Percentiles rank a stretch among this genome's conserved stretches.
Evolutionary conservation across 352 stramenopile genomes (phyloP).

Genomic region (Phytophthora chlamydospora): DNA sequence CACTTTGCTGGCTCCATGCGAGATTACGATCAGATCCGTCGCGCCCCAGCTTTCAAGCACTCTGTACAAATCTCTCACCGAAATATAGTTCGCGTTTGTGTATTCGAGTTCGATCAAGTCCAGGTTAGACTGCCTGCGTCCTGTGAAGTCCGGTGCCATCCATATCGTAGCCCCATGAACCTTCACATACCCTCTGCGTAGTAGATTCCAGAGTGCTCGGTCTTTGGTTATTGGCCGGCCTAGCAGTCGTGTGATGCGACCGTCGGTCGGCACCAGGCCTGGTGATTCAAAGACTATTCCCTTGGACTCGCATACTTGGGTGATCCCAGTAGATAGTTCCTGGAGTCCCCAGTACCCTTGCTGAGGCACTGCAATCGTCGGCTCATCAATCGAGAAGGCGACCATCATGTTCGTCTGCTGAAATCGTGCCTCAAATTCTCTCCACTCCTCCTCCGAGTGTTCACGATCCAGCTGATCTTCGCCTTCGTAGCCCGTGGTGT

Average conservation of each 20-base stretch:
- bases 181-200: constrained; percentile 11
- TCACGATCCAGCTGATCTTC: neutral
- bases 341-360: constrained; percentile 1
- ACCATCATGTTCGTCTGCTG: neutral
- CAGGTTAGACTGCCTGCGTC: constrained; percentile 7
- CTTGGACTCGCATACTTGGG: constrained; percentile 3
- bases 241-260: neutral
- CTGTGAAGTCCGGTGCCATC: constrained; percentile 4
- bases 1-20: neutral
- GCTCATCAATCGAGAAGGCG: constrained; percentile 2
- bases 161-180: constrained; percentile 10
- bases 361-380: neutral
- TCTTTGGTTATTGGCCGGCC: neutral
- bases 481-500: too few relatives aligned
- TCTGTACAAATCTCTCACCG: neutral
- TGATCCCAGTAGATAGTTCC: neutral
- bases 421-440: neutral
- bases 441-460: neutral
- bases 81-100: constrained; percentile 8
- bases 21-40: constrained; percentile 1
- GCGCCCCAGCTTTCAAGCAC: constrained; percentile 1
- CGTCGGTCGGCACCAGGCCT: neutral
- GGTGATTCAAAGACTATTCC: neutral
- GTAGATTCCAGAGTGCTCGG: neutral
- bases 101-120: constrained; percentile 10